A percentile compares a stretch with the other conserved stretches of the same genome.
phyloP scores from a whole-genome alignment of 495 filamentous ascomycete genomes.

The Collariella sp. region DNA sequence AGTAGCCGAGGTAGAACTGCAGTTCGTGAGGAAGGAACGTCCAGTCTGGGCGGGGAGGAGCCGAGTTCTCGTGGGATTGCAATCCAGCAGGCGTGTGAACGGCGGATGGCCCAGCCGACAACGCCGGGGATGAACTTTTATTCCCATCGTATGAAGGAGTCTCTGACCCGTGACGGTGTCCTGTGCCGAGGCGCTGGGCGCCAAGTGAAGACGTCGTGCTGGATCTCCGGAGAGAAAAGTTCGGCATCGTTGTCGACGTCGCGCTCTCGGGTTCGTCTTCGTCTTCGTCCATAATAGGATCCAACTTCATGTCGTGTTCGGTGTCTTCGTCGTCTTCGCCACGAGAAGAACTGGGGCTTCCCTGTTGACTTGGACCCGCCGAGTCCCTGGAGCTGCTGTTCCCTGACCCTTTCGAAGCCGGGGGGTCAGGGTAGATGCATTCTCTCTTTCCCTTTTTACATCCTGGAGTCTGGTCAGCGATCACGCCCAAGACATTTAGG shows the following conservation, averaged over 20 bases:
- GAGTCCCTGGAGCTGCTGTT: conserved; percentile 40
- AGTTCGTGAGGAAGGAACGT: conserved; percentile 55
- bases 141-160: conserved; percentile 43
- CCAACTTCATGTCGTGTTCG: conserved; percentile 43
- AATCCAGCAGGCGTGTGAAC: conserved; percentile 25
- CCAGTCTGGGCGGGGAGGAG: conserved; percentile 31
- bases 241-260: conserved; percentile 28
- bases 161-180: conserved; percentile 39
- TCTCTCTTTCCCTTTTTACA: conserved; percentile 80
- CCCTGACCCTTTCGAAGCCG: conserved; percentile 41
- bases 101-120: conserved; percentile 32
- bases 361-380: conserved; percentile 43
- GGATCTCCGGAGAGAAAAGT: conserved; percentile 32
- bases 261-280: conserved; percentile 40
- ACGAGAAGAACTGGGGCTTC: conserved; percentile 44
- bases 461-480: conserved; percentile 40
- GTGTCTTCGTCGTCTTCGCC: conserved; percentile 48
- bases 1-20: conserved; percentile 71
- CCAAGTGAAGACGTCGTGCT: conserved; percentile 38
- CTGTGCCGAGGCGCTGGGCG: conserved; percentile 21
- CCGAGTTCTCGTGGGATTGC: conserved; percentile 21
- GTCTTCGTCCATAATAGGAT: conserved; percentile 61
- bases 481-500: conserved; percentile 4
- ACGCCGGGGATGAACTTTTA: conserved; percentile 43
- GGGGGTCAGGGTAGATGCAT: conserved; percentile 69